phyloP scores from a whole-genome alignment of 371 early-diverging fungal species.

The Lichtheimia hyalospora region DNA sequence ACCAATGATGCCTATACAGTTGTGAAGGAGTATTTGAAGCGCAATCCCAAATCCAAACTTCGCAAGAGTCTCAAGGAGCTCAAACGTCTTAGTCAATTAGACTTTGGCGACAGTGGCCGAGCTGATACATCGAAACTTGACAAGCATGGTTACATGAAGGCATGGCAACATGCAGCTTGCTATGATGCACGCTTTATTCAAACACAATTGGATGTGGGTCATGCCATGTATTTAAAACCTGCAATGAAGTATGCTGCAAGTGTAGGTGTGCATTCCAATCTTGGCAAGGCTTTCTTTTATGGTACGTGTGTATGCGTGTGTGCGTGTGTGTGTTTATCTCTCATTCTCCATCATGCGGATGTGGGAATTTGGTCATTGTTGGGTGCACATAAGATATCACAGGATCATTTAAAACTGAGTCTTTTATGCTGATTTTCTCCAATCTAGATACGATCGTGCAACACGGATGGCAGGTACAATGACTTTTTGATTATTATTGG shows the following conservation, averaged over 20 bases:
- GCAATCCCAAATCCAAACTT: constrained; percentile 28
- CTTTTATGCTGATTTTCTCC: not conserved
- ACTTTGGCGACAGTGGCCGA: constrained; percentile 33
- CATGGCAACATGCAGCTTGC: constrained; percentile 40
- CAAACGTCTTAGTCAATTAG: constrained; percentile 23
- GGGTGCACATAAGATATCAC: not conserved
- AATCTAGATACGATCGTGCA: constrained; percentile 49
- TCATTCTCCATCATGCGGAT: not conserved
- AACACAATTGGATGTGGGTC: constrained; percentile 42
- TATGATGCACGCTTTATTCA: constrained; percentile 36
- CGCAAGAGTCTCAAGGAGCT: constrained; percentile 36
- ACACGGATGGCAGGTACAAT: constrained; percentile 50
- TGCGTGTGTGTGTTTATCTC: too few species aligned
- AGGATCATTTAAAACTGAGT: too few species aligned
- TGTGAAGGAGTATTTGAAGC: constrained; percentile 41
- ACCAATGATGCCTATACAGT: constrained; percentile 59
- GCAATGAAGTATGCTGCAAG: constrained; percentile 44
- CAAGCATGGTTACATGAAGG: constrained; percentile 19
- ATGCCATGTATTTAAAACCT: constrained; percentile 45
- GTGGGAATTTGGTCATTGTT: not conserved
- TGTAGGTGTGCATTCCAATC: constrained; percentile 35
- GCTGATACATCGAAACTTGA: constrained; percentile 24
- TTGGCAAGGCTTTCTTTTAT: constrained; percentile 53
- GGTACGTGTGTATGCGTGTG: constrained; percentile 28
- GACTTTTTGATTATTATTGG: not conserved